Evolutionary conservation across 75 land plant species (phyloP).

Genomic region (Sequoia sempervirens): DNA sequence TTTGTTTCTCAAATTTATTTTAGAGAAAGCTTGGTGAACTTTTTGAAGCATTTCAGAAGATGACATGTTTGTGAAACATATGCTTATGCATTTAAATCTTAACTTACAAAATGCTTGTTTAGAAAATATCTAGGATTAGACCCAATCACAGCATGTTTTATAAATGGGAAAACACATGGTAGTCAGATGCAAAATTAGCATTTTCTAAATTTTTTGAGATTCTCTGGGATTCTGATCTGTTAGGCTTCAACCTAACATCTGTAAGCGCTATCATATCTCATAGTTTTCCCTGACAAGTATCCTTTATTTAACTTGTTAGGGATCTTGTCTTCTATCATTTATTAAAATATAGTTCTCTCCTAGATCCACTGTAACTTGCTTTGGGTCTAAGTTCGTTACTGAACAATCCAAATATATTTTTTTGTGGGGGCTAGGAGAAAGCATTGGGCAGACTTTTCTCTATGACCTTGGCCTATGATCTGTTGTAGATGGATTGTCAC

Average conservation of each 20-base stretch:
- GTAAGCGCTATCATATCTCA: no score
- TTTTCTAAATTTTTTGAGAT: no score
- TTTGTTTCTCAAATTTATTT: not conserved
- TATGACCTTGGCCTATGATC: not conserved
- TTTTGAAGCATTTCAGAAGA: not conserved
- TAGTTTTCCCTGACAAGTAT: no score
- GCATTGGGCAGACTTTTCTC: not conserved
- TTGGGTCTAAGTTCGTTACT: not conserved
- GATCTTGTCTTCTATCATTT: not conserved
- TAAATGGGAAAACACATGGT: not conserved
- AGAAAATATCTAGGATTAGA: not conserved
- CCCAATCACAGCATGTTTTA: not conserved
- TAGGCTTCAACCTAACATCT: no score
- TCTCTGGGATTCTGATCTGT: no score
- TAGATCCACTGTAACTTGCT: not conserved
- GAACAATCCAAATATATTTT: not conserved
- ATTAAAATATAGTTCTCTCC: not conserved
- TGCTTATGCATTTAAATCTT: not conserved
- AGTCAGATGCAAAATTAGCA: not conserved
- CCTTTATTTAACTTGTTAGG: no score
- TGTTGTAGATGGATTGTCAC: not conserved
- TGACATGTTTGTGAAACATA: not conserved
- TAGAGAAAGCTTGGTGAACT: not conserved
- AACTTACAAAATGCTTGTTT: not conserved
- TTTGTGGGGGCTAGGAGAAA: not conserved